Evolutionary conservation across 345 rosid species (phyloP).

Genomic region (Syzygium aqueum): DNA sequence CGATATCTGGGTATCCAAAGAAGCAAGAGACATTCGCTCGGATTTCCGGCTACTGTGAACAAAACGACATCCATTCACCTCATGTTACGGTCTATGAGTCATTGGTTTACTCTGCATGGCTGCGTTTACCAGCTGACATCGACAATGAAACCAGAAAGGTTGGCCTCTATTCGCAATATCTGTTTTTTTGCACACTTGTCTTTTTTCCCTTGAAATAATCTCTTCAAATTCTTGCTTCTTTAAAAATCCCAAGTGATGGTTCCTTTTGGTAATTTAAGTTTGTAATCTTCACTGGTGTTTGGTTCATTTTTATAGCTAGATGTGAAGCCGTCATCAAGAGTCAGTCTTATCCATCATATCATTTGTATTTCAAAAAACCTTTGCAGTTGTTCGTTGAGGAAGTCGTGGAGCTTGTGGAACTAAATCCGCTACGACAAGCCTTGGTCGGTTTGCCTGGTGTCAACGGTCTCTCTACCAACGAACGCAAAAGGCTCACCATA

Average conservation of each 20-base stretch:
- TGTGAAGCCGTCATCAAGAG: not conserved
- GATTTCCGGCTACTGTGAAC: conserved; percentile 47
- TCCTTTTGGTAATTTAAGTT: not conserved
- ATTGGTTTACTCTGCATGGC: conserved; percentile 48
- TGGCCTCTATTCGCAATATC: not conserved
- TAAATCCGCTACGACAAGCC: conserved; percentile 42
- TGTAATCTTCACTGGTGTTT: not conserved
- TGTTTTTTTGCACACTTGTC: not conserved
- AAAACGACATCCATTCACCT: conserved; percentile 52
- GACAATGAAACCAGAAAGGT: conserved; percentile 31
- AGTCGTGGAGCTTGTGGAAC: conserved; percentile 82
- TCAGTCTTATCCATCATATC: not conserved
- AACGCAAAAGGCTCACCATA: conserved; percentile 79
- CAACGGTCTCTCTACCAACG: conserved; percentile 74
- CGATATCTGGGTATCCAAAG: conserved; percentile 40
- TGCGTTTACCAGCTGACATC: conserved; percentile 31
- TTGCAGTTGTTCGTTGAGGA: conserved; percentile 71
- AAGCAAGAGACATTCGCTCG: conserved; percentile 51
- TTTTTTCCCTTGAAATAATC: not conserved
- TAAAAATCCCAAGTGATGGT: not conserved
- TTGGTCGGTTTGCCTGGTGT: conserved; percentile 81
- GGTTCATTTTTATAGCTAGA: not conserved
- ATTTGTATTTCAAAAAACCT: not conserved
- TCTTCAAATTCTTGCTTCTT: not conserved
- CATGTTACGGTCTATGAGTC: conserved; percentile 43